phyloP scores from a whole-genome alignment of 768 basidiomycete genomes.

The Cystofilobasidium ferigula region DNA sequence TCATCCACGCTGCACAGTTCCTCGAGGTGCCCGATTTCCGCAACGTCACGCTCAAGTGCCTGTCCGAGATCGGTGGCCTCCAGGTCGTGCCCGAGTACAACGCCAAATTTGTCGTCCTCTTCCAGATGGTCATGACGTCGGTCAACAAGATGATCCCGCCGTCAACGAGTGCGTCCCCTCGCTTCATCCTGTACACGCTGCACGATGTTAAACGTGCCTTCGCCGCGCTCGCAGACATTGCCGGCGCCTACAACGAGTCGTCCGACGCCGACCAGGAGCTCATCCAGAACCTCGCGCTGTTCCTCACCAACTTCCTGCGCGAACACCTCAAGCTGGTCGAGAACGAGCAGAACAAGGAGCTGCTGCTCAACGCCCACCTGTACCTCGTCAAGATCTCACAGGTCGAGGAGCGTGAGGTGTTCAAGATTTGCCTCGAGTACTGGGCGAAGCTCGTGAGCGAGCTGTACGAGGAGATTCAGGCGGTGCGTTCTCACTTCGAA shows the following conservation, averaged over 20 bases:
- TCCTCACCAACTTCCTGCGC: slow-evolving; percentile 90
- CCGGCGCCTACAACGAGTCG: slow-evolving; percentile 77
- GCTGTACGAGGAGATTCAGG: slow-evolving; percentile 93
- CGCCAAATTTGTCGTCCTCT: slow-evolving; percentile 91
- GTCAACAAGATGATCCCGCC: slow-evolving; percentile 95
- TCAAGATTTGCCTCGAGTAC: slow-evolving; percentile 98
- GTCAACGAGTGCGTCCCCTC: slow-evolving; percentile 50
- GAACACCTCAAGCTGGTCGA: slow-evolving; percentile 91
- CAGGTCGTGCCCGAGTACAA: slow-evolving; percentile 95
- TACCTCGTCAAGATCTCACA: slow-evolving; percentile 98
- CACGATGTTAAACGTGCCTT: slow-evolving; percentile 5
- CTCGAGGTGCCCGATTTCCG: slow-evolving; percentile 93
- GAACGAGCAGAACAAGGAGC: slow-evolving; percentile 75
- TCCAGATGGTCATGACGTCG: slow-evolving; percentile 96
- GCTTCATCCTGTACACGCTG: background rate
- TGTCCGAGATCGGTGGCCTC: slow-evolving; percentile 89
- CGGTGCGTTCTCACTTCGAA: slow-evolving; percentile 30
- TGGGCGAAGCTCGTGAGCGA: slow-evolving; percentile 86
- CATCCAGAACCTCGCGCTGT: slow-evolving; percentile 91
- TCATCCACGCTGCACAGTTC: slow-evolving; percentile 51
- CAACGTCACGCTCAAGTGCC: slow-evolving; percentile 89
- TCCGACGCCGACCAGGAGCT: slow-evolving; percentile 91
- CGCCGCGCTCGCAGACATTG: slow-evolving; percentile 49
- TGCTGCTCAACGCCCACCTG: slow-evolving; percentile 87
- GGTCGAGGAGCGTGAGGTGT: slow-evolving; percentile 96